phyloP scores from a whole-genome alignment of 2,329 filamentous ascomycete species.

The Diaporthe nobilis region DNA sequence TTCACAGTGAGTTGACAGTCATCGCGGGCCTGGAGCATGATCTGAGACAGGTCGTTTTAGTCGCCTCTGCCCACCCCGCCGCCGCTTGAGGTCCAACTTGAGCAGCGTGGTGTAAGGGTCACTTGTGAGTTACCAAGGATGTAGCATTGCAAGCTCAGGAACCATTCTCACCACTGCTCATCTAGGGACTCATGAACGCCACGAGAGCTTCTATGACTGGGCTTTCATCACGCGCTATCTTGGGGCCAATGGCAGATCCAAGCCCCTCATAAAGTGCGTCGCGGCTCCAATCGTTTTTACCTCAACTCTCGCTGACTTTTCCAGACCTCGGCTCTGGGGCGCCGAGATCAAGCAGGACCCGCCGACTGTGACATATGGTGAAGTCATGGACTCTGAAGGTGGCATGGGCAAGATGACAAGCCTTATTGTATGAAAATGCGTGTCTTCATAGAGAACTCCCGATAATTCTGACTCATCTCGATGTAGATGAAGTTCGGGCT shows the following conservation, averaged over 20 bases:
- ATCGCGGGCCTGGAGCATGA: slow-evolving; percentile 14
- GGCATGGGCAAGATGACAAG: slow-evolving; percentile 74
- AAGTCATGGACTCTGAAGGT: slow-evolving; percentile 70
- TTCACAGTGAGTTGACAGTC: slow-evolving; percentile 66
- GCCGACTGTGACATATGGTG: slow-evolving; percentile 72
- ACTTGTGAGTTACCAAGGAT: slow-evolving; percentile 59
- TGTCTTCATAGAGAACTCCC: too few relatives aligned
- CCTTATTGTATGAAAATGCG: slow-evolving; percentile 67
- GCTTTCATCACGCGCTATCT: slow-evolving; percentile 70
- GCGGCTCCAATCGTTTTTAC: too few relatives aligned
- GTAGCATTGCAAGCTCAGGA: neutral
- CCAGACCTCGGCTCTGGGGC: slow-evolving; percentile 47
- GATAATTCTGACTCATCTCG: neutral
- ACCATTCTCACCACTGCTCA: slow-evolving; percentile 40
- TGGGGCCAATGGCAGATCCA: slow-evolving; percentile 51
- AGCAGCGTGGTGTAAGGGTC: slow-evolving; percentile 59
- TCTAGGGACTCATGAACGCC: slow-evolving; percentile 76
- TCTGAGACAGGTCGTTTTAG: slow-evolving; percentile 8
- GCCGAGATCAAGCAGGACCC: slow-evolving; percentile 57
- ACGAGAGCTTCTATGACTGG: slow-evolving; percentile 77
- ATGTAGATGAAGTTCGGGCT: slow-evolving; percentile 79
- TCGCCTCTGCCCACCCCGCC: slow-evolving; percentile 56
- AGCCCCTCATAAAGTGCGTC: slow-evolving; percentile 52
- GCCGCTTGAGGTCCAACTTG: slow-evolving; percentile 50
- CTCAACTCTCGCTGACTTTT: neutral